phyloP scores from a whole-genome alignment of 2,329 filamentous ascomycete genomes.

The Xylariaceae sp. region DNA sequence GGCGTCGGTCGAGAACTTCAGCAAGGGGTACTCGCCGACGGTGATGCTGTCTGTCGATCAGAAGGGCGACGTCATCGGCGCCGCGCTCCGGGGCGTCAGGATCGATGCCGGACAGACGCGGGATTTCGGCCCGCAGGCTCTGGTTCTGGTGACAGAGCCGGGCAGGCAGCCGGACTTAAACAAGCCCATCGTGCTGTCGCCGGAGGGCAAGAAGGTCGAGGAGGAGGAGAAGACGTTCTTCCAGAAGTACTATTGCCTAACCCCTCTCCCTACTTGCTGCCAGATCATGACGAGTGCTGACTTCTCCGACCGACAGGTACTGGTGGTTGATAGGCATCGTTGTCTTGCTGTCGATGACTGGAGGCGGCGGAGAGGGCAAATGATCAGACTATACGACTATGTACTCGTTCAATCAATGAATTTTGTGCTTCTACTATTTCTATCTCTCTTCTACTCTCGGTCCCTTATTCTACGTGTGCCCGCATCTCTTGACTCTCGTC shows the following conservation, averaged over 20 bases:
- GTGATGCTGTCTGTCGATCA: conserved; percentile 56
- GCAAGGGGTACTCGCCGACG: conserved; percentile 62
- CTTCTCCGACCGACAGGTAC: conserved; percentile 51
- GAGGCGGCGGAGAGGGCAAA: conserved; percentile 51
- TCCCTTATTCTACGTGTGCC: background rate
- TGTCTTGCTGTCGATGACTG: conserved; percentile 55
- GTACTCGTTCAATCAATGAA: conserved; percentile 5
- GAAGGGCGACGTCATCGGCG: conserved; percentile 50
- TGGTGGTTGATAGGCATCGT: conserved; percentile 66
- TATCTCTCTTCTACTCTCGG: background rate
- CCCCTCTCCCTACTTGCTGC: background rate
- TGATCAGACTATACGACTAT: conserved; percentile 38
- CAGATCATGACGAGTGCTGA: conserved; percentile 37
- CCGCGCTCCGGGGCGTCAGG: conserved; percentile 55
- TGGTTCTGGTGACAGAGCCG: conserved; percentile 49
- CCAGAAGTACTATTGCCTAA: conserved; percentile 61
- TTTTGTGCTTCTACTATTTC: background rate
- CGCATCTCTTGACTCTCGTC: background rate
- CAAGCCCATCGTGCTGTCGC: conserved; percentile 63
- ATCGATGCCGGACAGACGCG: conserved; percentile 67
- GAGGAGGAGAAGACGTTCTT: conserved; percentile 66
- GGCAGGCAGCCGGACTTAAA: conserved; percentile 64
- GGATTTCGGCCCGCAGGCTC: conserved; percentile 65
- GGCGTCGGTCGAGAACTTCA: conserved; percentile 59
- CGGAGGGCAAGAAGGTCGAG: conserved; percentile 61